phyloP scores from a whole-genome alignment of 2,329 filamentous ascomycete species.

The Acephala macrosclerotiorum region DNA sequence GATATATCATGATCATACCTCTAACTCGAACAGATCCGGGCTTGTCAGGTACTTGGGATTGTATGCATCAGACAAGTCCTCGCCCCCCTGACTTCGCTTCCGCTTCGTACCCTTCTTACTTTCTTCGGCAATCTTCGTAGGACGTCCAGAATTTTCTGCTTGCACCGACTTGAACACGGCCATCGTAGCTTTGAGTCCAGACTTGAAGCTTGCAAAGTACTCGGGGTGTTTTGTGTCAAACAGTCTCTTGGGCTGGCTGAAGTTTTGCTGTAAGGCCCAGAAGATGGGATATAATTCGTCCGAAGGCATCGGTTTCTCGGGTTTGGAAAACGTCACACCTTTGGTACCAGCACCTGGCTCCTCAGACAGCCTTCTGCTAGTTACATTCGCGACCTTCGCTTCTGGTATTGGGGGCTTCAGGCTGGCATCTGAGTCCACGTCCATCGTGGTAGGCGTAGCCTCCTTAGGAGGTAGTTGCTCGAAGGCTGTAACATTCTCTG shows the following conservation, averaged over 20 bases:
- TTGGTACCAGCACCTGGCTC: conserved; percentile 49
- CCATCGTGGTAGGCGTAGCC: conserved; percentile 63
- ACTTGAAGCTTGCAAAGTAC: conserved; percentile 72
- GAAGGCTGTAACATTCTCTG: conserved; percentile 90
- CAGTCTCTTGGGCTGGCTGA: conserved; percentile 86
- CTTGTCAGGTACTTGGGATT: conserved; percentile 99
- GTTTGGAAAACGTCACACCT: conserved; percentile 49
- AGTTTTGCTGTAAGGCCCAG: conserved; percentile 91
- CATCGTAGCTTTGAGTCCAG: conserved; percentile 67
- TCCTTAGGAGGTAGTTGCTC: conserved; percentile 60
- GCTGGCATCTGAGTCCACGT: conserved; percentile 63
- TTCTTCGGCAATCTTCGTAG: conserved; percentile 66
- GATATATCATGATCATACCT: conserved; percentile 61
- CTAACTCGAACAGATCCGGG: conserved; percentile 91
- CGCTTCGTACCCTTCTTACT: conserved; percentile 72
- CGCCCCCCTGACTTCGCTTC: conserved; percentile 67
- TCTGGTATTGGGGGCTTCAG: conserved; percentile 37
- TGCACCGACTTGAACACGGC: conserved; percentile 78
- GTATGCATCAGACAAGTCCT: conserved; percentile 76
- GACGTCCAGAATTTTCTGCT: conserved; percentile 52
- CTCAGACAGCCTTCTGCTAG: conserved; percentile 39
- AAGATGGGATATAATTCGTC: conserved; percentile 88
- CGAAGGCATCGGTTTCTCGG: conserved; percentile 65
- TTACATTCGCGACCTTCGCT: conserved; percentile 21
- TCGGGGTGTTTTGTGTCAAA: conserved; percentile 64